Conservation (phyloP, 805 yeast genomes). For the Saccharomycopsis lassenensis region DNA sequence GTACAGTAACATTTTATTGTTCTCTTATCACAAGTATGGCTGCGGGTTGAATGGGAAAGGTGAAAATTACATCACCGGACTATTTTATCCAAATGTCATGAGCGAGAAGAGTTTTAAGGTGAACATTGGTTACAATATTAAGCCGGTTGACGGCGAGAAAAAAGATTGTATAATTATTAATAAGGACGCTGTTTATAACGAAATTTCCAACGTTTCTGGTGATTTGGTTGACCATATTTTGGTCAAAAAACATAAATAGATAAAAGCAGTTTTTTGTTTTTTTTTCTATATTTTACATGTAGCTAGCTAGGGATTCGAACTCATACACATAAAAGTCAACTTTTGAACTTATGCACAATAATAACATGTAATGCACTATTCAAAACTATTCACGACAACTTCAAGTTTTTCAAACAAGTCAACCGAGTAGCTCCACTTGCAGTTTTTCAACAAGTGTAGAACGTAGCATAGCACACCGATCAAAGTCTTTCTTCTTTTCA, state of each 20-base stretch:
- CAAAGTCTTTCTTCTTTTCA: neutral
- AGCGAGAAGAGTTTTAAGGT: slow-evolving; percentile 64
- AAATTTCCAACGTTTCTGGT: slow-evolving; percentile 60
- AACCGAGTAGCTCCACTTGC: slow-evolving; percentile 11
- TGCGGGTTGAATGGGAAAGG: slow-evolving; percentile 45
- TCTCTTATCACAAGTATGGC: slow-evolving; percentile 50
- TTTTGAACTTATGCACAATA: too few relatives aligned
- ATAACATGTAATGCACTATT: too few relatives aligned
- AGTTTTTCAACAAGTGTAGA: slow-evolving; percentile 5
- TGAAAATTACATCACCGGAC: slow-evolving; percentile 61
- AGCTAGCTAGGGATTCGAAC: too few relatives aligned
- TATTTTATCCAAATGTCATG: slow-evolving; percentile 60
- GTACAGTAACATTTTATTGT: slow-evolving; percentile 56
- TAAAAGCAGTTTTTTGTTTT: too few relatives aligned
- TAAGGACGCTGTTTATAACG: slow-evolving; percentile 60
- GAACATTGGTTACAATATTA: slow-evolving; percentile 61
- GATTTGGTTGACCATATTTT: slow-evolving; percentile 37
- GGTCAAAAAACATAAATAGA: slow-evolving; percentile 9
- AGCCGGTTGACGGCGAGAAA: slow-evolving; percentile 39
- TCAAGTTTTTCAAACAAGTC: slow-evolving; percentile 12
- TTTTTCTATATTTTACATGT: too few relatives aligned
- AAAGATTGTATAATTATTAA: slow-evolving; percentile 48
- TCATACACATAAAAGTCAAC: too few relatives aligned
- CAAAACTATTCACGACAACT: slow-evolving; percentile 19
- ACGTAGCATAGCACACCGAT: slow-evolving; percentile 13